phyloP scores from a whole-genome alignment of 2,329 filamentous ascomycete species.

The Cladosporium sp. region DNA sequence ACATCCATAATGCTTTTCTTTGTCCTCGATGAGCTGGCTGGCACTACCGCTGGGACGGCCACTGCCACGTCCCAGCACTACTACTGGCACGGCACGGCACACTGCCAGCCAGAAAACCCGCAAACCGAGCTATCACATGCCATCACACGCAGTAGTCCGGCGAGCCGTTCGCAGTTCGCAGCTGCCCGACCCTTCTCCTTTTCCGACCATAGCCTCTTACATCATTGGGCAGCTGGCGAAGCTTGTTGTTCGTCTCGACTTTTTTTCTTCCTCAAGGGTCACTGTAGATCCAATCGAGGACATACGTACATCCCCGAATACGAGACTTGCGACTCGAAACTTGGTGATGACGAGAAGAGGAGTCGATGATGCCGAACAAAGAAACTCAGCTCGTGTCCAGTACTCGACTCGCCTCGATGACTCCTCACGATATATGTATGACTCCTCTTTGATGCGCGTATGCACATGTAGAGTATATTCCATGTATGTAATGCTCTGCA shows the following conservation, averaged over 20 bases:
- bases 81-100: not conserved
- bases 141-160: constrained; percentile 14
- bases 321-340: not conserved
- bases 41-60: not conserved
- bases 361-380: not conserved
- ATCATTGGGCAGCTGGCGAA: constrained; percentile 12
- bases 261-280: not conserved
- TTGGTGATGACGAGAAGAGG: not conserved
- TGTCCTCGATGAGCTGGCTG: not conserved
- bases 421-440: not conserved
- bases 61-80: not conserved
- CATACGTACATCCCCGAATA: not conserved
- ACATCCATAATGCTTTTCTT: not conserved
- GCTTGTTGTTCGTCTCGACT: not conserved
- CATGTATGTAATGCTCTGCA: not conserved
- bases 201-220: constrained; percentile 16
- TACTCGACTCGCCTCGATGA: not conserved
- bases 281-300: not conserved
- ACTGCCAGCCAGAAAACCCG: not conserved
- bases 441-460: constrained; percentile 1
- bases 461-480: not conserved
- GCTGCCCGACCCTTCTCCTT: constrained; percentile 17
- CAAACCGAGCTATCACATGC: constrained; percentile 15
- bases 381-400: not conserved
- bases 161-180: constrained; percentile 18